phyloP scores from a whole-genome alignment of 371 early-diverging fungal genomes.

The Lichtheimia hyalospora region DNA sequence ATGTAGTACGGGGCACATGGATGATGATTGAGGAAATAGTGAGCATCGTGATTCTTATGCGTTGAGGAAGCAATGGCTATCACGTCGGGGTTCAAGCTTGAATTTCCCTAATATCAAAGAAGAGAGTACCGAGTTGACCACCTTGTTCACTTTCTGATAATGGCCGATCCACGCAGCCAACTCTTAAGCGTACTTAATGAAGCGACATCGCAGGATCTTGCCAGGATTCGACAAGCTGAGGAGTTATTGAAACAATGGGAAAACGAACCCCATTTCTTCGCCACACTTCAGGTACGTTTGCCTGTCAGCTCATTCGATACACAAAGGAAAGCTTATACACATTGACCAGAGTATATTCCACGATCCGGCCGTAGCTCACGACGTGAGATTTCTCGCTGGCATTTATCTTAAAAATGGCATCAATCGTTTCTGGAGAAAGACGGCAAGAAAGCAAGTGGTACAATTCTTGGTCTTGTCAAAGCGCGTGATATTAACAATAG shows the following conservation, averaged over 20 bases:
- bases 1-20: too few relatives aligned
- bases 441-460: slow-evolving; percentile 63
- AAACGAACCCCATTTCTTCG: slow-evolving; percentile 68
- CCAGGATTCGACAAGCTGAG: slow-evolving; percentile 67
- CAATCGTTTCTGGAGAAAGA: slow-evolving; percentile 86
- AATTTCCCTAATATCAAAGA: too few relatives aligned
- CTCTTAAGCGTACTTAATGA: slow-evolving; percentile 58
- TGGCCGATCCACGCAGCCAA: slow-evolving; percentile 59
- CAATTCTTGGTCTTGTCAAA: not conserved
- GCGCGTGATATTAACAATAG: too few relatives aligned
- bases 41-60: too few relatives aligned
- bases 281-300: slow-evolving; percentile 64
- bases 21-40: too few relatives aligned
- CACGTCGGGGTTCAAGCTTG: too few relatives aligned
- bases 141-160: slow-evolving; percentile 17
- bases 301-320: too few relatives aligned
- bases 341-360: slow-evolving; percentile 71
- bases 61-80: too few relatives aligned
- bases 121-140: too few relatives aligned
- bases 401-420: slow-evolving; percentile 89
- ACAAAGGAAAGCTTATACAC: not conserved
- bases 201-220: slow-evolving; percentile 71
- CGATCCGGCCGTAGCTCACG: slow-evolving; percentile 60
- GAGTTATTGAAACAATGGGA: slow-evolving; percentile 78
- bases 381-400: slow-evolving; percentile 77